These are phyloP conservation scores for Geum urbanum DNA, from an alignment of 306 rosid species.

Conservation along the genomic window DNA sequence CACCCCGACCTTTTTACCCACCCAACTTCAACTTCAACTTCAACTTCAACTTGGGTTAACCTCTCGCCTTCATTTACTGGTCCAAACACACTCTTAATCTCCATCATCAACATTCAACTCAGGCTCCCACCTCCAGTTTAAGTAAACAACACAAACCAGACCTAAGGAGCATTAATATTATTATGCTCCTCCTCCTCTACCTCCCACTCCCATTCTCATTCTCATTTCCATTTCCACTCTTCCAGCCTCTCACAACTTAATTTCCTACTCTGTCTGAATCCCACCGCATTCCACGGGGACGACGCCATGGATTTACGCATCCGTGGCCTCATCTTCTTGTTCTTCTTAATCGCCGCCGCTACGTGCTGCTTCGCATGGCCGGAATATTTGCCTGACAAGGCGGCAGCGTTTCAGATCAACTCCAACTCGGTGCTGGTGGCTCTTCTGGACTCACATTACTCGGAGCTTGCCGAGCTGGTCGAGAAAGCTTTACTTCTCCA, in stretches of 20 bases:
- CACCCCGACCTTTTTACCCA: neutral
- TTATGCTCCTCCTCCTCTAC: no score
- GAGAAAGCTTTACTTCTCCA: slow-evolving; percentile 83
- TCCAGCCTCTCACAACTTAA: neutral
- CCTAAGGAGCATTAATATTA: no score
- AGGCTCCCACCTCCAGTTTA: no score
- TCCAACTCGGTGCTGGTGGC: slow-evolving; percentile 94
- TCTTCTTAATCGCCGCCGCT: slow-evolving; percentile 16
- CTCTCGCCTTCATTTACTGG: neutral
- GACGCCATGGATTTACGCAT: slow-evolving; percentile 55
- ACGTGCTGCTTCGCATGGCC: slow-evolving; percentile 36
- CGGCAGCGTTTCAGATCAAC: slow-evolving; percentile 47
- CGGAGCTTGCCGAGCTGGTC: slow-evolving; percentile 81
- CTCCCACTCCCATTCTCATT: neutral
- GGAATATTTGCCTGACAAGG: slow-evolving; percentile 23
- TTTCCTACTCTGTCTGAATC: slow-evolving; percentile 18
- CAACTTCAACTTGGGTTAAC: no score
- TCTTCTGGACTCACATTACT: slow-evolving; percentile 84
- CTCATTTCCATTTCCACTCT: no score
- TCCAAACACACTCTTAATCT: neutral
- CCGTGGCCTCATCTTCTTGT: slow-evolving; percentile 26
- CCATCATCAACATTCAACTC: no score
- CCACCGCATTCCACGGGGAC: slow-evolving; percentile 38
- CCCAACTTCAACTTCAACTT: neutral
- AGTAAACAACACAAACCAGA: no score